Base-by-base conservation (phyloP, 129 eudicot genomes). In the Daucus carota region DNA sequence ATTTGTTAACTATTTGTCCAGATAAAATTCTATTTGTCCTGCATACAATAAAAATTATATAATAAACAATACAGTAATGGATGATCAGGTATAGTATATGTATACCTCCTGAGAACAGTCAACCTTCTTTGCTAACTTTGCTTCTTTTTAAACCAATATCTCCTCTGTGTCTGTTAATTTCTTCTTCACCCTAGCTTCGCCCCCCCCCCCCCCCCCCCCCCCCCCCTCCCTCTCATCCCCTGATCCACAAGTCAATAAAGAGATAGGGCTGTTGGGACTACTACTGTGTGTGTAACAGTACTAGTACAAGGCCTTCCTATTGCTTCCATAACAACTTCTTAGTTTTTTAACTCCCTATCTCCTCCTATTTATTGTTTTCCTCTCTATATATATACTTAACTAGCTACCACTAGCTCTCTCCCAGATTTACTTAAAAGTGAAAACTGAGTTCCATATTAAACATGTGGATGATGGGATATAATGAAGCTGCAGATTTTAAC, bases 381-480 rank as follows among this genome's bases (percentile, higher is more conserved):
- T 40, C 7, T 40, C 43, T 40, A 5, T 40, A n/a, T n/a, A n/a
- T n/a, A 40, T 40, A 40, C 43, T 40, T 11, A 44, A 44, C 48
- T 13, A 44, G n/a, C 48, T 18, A 45, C 16, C 14, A 45, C 48
- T 45, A 12, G 13, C 4, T 14, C 48, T 45, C 48, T 45, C 48
- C 14, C 2, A 13, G 47, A 43, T 43, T 45, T 45, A 45, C 18
- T 45, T n/a, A n/a, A n/a, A n/a, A n/a, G n/a, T n/a, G n/a, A 6
- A 1, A n/a, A n/a, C 65, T 9, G 24, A 57, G 10, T 57, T n/a
- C n/a, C 14, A n/a, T 57, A 57, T 57, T 15, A 38, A 78, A 32
- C 43, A 88, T 91, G 97, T 91, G 90, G 92, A 87, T 84, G 96
- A 92, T 89, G 96, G 92, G 89, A 52, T 89, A 87, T 84, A 92